These are phyloP conservation scores for Aureobasidium sp. DNA, from an alignment of 2,329 filamentous ascomycete species.

Conservation along the genomic window DNA sequence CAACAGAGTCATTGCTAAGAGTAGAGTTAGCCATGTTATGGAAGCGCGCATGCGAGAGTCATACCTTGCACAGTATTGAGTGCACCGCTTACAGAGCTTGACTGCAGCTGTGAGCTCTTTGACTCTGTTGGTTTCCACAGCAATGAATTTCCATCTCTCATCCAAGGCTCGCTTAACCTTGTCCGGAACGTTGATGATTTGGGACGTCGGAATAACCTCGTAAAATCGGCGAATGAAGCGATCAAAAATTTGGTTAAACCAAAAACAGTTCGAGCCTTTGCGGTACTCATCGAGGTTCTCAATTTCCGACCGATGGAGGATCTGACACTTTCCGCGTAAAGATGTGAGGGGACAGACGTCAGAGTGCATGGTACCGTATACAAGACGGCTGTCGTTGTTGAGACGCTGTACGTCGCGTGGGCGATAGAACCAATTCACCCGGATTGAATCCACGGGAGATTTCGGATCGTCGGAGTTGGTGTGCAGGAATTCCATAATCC, in stretches of 20 bases:
- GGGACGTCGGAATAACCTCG: conserved; percentile 84
- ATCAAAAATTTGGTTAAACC: conserved; percentile 96
- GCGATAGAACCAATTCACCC: conserved; percentile 97
- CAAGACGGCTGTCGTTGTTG: conserved; percentile 78
- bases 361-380: conserved; percentile 98
- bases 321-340: conserved; percentile 85
- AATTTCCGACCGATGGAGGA: conserved; percentile 83
- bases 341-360: conserved; percentile 90
- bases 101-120: conserved; percentile 95
- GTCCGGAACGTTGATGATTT: conserved; percentile 92
- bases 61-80: conserved; percentile 83
- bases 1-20: conserved; percentile 78
- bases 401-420: conserved; percentile 93
- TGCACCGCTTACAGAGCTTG: conserved; percentile 91
- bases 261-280: conserved; percentile 79
- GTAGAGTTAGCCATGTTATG: conserved; percentile 17
- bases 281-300: conserved; percentile 74
- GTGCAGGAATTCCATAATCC: conserved; percentile 97
- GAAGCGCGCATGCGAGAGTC: conserved; percentile 20
- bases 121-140: conserved; percentile 85
- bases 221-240: conserved; percentile 98
- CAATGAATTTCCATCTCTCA: conserved; percentile 91
- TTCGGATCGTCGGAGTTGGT: conserved; percentile 59
- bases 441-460: conserved; percentile 72
- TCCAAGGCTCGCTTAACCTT: conserved; percentile 94